Evolutionary conservation across 1,284 basidiomycete species (phyloP), one percentile per base, ranked within the genome.

Genomic region (Pyrrhoderma noxium): DNA sequence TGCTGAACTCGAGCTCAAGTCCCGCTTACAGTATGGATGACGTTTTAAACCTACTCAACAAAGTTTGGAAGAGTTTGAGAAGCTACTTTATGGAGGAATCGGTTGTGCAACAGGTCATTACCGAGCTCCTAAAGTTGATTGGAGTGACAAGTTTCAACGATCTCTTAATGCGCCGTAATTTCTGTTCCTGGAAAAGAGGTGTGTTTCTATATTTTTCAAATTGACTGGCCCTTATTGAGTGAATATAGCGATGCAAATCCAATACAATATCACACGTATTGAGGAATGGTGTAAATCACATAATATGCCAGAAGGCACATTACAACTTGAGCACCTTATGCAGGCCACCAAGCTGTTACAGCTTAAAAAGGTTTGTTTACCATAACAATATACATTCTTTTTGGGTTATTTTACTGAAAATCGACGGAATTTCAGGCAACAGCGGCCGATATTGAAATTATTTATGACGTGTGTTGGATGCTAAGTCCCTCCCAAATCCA

Each of bases 401-500:
- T n/a, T n/a, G n/a, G n/a, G n/a, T n/a, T n/a, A n/a, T n/a, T n/a
- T 60, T 39, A 58, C 47, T 49, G 31, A 42, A 27, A 34, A 46
- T 53, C 44, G 58, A 46, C 40, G 35, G 19, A 27, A 54, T 53
- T 27, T 48, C 49, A 94, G 91, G 85, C 92, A 7, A 91, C 92
- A 1, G 76, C 90, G 37, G 85, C 86, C 22, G 93, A 98, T 66
- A 96, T 98, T 58, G 93, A 99, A 68, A 98, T 99, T 61, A 95
- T 98, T 61, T 99, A 97, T 65, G 89, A 96, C 65, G 95, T 99
- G 51, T 99, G 94, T 76, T 99, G 96, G 96, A 99, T 99, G 86
- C 76, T 99, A 49, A 98, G 93, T 54, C 96, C 96, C 0, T 95
- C 95, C 65, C 96, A 99, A 69, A 99, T 99, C 61, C 96, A 99